Base-by-base conservation (phyloP, 768 basidiomycete species). In the Lentinula raphanica region DNA sequence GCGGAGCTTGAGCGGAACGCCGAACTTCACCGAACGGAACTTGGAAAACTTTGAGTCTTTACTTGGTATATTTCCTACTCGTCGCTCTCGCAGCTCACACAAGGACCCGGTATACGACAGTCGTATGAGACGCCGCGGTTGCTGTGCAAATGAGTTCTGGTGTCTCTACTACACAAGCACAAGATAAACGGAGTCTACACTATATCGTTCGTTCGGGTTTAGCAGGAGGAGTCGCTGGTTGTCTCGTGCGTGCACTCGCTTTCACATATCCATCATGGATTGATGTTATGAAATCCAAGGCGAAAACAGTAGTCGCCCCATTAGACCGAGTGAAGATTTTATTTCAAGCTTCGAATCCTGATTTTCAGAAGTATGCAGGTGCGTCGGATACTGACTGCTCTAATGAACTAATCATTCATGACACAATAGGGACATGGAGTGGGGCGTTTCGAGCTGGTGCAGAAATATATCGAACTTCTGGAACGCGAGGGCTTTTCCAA, bases 261-360 rank as follows among this genome's bases (percentile, higher is more conserved):
- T 42, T 21, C 60, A 27, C 38, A 45, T 58, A 39, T 56, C 49
- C 38, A 36, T 7, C 36, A 51, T 49, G 61, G 65, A 59, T 63
- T 45, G 62, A 51, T 31, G 40, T 46, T 36, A 38, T 50, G 44
- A 48, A 38, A 12, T 25, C 46, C 39, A 62, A 96, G 95, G 94
- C 94, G 49, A 96, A 96, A 74, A 93, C 94, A 12, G 88, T 87
- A 31, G 92, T 97, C 44, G 97, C 97, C 19, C 97, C 97, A 3
- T 81, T 99, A 49, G 97, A 99, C 71, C 81, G 97, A 68, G 95
- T 99, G 64, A 99, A 99, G 76, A 99, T 99, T 65, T 86, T 99
- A 49, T 97, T 98, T 68, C 96, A 99, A 71, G 93, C 97, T 0
- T 92, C 92, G 6, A 97, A 96, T 71, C 90, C 91, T 7, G 96